Evolutionary conservation across 129 eudicot species (phyloP).

Genomic region (Tagetes patula): DNA sequence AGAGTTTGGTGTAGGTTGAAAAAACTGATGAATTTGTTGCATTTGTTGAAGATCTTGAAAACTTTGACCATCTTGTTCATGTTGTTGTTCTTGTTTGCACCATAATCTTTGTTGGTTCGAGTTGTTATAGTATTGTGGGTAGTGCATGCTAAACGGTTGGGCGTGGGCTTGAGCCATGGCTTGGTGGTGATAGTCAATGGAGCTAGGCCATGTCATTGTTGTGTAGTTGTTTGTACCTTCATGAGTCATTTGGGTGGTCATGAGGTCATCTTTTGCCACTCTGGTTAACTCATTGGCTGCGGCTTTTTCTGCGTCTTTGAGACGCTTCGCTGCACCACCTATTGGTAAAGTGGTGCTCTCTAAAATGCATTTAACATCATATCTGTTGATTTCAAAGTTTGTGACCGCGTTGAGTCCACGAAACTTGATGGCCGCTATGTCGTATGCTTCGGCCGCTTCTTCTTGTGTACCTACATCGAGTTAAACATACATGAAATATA

Average conservation of each 20-base stretch:
- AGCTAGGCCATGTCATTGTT: slow-evolving; percentile 47
- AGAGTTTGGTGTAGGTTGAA: slow-evolving; percentile 40
- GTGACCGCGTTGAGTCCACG: slow-evolving; percentile 89
- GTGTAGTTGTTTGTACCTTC: slow-evolving; percentile 29
- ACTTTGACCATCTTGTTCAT: slow-evolving; percentile 40
- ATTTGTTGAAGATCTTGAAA: slow-evolving; percentile 46
- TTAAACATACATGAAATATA: not conserved
- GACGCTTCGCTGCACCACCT: slow-evolving; percentile 82
- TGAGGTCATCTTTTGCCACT: slow-evolving; percentile 22
- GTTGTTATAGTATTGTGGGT: slow-evolving; percentile 35
- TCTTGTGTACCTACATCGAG: slow-evolving; percentile 71
- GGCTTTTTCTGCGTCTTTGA: slow-evolving; percentile 69
- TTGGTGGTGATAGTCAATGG: slow-evolving; percentile 56
- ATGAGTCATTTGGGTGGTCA: slow-evolving; percentile 36
- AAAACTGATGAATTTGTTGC: slow-evolving; percentile 49
- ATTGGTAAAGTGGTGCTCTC: slow-evolving; percentile 80
- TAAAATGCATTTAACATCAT: slow-evolving; percentile 85
- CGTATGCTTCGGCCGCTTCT: slow-evolving; percentile 99
- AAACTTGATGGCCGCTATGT: slow-evolving; percentile 89
- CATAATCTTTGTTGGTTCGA: slow-evolving; percentile 48
- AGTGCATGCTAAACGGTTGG: slow-evolving; percentile 57
- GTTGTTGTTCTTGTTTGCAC: slow-evolving; percentile 72
- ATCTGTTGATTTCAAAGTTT: slow-evolving; percentile 76
- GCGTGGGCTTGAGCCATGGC: slow-evolving; percentile 40
- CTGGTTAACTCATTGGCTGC: slow-evolving; percentile 39